Evolutionary conservation across 2,329 filamentous ascomycete species (phyloP).

Genomic region (Colletotrichum spinosum): DNA sequence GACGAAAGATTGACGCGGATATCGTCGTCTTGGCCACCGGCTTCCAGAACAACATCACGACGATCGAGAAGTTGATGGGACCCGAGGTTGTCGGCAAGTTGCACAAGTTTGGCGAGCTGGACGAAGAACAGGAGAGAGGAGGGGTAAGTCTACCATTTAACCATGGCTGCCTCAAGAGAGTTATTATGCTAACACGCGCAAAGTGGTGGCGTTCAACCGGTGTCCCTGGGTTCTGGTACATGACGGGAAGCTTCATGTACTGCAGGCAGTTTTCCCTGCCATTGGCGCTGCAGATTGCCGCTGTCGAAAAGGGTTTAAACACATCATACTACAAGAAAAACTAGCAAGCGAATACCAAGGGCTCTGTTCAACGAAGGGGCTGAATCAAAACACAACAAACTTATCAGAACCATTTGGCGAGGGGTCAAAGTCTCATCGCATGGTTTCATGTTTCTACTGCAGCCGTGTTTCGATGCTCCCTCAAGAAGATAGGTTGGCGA

Average conservation of each 20-base stretch:
- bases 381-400: too few species aligned
- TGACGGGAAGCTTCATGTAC: slow-evolving; percentile 49
- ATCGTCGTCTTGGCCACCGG: slow-evolving; percentile 57
- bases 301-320: slow-evolving; percentile 43
- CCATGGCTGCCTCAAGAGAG: background rate
- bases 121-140: slow-evolving; percentile 46
- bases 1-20: slow-evolving; percentile 51
- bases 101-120: slow-evolving; percentile 51
- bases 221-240: slow-evolving; percentile 53
- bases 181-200: background rate
- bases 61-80: slow-evolving; percentile 50
- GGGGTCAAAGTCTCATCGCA: too few species aligned
- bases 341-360: background rate
- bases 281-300: slow-evolving; percentile 54
- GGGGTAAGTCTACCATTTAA: slow-evolving; percentile 39
- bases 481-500: too few species aligned
- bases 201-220: slow-evolving; percentile 53
- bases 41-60: slow-evolving; percentile 52
- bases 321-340: background rate
- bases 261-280: slow-evolving; percentile 50
- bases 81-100: slow-evolving; percentile 47
- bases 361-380: background rate
- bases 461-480: too few species aligned
- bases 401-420: too few species aligned
- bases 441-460: too few species aligned